Conservation (phyloP, 345 rosid genomes). For the Hirschfeldia incana region DNA sequence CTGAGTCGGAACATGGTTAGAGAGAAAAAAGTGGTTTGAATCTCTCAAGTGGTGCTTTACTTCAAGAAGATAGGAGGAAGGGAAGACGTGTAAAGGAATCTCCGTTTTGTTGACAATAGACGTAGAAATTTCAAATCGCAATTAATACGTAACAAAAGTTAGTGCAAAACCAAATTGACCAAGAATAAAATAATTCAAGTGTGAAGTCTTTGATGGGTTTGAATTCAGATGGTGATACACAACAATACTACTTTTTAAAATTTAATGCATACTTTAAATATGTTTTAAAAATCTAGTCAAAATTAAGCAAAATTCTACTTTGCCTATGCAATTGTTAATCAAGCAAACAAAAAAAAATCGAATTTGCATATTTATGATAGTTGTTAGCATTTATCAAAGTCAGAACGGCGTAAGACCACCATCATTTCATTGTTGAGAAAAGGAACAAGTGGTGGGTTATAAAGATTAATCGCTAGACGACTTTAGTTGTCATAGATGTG, state of each 20-base stretch:
- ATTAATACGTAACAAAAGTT: not conserved
- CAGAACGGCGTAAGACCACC: not conserved
- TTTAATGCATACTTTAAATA: not conserved
- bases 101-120: not conserved
- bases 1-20: conserved; percentile 28
- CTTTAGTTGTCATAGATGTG: not conserved
- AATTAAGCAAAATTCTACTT: not conserved
- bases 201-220: not conserved
- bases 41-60: not conserved
- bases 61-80: not conserved
- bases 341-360: not conserved
- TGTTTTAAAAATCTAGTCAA: no score
- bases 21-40: not conserved
- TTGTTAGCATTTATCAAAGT: not conserved
- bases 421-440: not conserved
- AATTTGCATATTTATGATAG: not conserved
- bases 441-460: not conserved
- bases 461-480: not conserved
- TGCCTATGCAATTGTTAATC: not conserved
- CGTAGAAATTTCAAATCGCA: not conserved
- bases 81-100: not conserved
- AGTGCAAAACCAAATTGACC: not conserved
- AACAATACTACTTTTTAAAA: not conserved
- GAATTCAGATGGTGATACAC: not conserved
- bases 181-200: not conserved